These are phyloP conservation scores for Leccinum obscurum DNA, from an alignment of 768 basidiomycete genomes.

Conservation along the genomic window DNA sequence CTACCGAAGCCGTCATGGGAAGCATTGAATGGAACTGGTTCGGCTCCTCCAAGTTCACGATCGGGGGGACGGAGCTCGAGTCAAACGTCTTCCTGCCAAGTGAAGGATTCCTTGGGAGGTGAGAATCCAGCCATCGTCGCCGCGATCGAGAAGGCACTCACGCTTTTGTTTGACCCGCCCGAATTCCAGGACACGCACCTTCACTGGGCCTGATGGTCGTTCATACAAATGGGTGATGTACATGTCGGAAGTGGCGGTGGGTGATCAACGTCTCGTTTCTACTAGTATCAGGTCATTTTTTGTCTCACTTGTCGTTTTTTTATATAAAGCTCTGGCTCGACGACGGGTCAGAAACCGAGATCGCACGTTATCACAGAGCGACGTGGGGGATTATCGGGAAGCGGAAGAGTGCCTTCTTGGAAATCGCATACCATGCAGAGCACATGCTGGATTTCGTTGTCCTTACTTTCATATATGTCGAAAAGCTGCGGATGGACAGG, in stretches of 20 bases:
- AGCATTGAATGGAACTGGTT: constrained; percentile 26
- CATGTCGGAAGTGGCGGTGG: constrained; percentile 11
- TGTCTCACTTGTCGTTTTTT: not conserved
- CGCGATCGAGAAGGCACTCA: not conserved
- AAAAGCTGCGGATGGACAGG: constrained; percentile 30
- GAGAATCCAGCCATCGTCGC: not conserved
- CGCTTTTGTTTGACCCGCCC: not conserved
- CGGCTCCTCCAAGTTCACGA: constrained; percentile 31
- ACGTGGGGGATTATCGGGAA: constrained; percentile 17
- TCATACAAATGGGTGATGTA: constrained; percentile 34
- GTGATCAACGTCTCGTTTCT: not conserved
- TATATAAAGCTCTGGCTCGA: constrained; percentile 18
- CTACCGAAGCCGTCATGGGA: no score
- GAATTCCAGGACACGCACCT: constrained; percentile 24
- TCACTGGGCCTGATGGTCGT: constrained; percentile 34
- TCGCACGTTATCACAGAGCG: constrained; percentile 24
- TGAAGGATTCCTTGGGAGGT: constrained; percentile 20
- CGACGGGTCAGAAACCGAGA: constrained; percentile 14
- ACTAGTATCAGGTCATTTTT: not conserved
- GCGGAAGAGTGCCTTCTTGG: constrained; percentile 20
- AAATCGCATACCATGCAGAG: constrained; percentile 23
- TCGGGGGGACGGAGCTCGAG: constrained; percentile 27
- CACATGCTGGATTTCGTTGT: constrained; percentile 28
- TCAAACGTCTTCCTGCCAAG: constrained; percentile 26
- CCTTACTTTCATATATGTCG: constrained; percentile 32